Evolutionary conservation across 192 early-diverging fungal genomes (phyloP), one percentile per base, ranked within the genome.

Genomic region (Podila horticola): DNA sequence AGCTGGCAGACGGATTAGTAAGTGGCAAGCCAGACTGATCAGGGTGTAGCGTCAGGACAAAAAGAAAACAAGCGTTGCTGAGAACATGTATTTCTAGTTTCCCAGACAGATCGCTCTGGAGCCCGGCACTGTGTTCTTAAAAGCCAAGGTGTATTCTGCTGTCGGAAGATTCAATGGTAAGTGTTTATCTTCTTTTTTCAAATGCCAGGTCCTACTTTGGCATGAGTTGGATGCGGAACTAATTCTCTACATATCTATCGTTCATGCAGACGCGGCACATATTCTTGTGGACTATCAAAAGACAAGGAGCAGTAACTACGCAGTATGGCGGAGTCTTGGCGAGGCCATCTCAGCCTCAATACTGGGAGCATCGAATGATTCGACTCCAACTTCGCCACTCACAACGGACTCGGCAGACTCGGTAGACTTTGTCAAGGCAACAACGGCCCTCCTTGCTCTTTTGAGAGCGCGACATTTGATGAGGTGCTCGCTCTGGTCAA

Each of bases 251-350:
- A 45, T 19, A 26, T 51, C 11, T 19, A 12, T 61, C 29, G 59
- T 6, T 50, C 12, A 1, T 33, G 9, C 62, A 79, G 77, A 68
- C 22, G 77, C 77, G 0, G 71, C 71, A 2, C 12, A 51, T 10
- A 59, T 22, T 15, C 58, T 81, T 17, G 62, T 73, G 4, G 61
- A 65, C 12, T 73, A 69, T 58, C 77, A 81, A 69, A 72, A 69
- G 62, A 28, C 77, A 29, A 61, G 71, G 58, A 73, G 66, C 51
- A 73, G 77, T 41, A 81, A 81, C 65, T 81, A 81, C 55, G 62
- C 67, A 24, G 55, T 81, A 7, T 81, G 77, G 77, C 72, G 49
- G 30, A 15, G 34, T 3, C 59, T 81, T 11, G 71, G 66, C 59
- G 29, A 51, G 66, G 72, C 58, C 72, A 66, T 33, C 28, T 73